Evolutionary conservation across 106 monocot species (phyloP).

Genomic region (Dioscorea zingiberensis): DNA sequence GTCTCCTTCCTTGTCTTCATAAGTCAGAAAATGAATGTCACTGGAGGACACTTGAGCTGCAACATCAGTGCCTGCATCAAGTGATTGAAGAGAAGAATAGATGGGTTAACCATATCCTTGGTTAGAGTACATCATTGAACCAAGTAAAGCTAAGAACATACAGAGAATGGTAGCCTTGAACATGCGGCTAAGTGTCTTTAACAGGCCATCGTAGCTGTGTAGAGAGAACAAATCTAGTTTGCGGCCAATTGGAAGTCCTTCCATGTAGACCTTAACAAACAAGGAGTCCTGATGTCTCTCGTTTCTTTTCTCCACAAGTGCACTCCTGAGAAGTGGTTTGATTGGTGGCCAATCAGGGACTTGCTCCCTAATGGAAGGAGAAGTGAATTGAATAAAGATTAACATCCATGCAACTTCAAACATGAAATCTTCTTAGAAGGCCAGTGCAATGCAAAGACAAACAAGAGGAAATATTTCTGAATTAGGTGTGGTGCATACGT

Average conservation of each 20-base stretch:
- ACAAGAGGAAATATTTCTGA: too few relatives aligned
- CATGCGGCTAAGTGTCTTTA: conserved; percentile 23
- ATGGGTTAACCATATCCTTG: too few relatives aligned
- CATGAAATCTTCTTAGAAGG: too few relatives aligned
- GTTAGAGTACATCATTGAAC: neutral
- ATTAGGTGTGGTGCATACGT: conserved; percentile 14
- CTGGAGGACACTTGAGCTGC: conserved; percentile 17
- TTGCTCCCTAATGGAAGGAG: conserved; percentile 15
- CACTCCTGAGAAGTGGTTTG: conserved; percentile 49
- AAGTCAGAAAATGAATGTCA: conserved; percentile 36
- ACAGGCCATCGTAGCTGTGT: conserved; percentile 17
- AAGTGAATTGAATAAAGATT: neutral
- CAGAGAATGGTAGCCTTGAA: conserved; percentile 28
- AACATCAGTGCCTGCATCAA: conserved; percentile 29
- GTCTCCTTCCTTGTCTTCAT: conserved; percentile 67
- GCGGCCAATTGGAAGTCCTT: conserved; percentile 51
- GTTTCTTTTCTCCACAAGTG: conserved; percentile 11
- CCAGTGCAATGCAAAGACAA: too few relatives aligned
- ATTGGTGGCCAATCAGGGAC: conserved; percentile 55
- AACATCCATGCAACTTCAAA: neutral
- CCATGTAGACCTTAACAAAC: conserved; percentile 71
- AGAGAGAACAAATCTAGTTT: conserved; percentile 33
- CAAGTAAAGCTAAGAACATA: neutral
- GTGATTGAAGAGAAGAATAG: too few relatives aligned
- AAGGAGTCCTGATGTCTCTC: conserved; percentile 12